Base-by-base conservation (phyloP, 2,329 filamentous ascomycete genomes). In the Apiospora rasikravindrae region DNA sequence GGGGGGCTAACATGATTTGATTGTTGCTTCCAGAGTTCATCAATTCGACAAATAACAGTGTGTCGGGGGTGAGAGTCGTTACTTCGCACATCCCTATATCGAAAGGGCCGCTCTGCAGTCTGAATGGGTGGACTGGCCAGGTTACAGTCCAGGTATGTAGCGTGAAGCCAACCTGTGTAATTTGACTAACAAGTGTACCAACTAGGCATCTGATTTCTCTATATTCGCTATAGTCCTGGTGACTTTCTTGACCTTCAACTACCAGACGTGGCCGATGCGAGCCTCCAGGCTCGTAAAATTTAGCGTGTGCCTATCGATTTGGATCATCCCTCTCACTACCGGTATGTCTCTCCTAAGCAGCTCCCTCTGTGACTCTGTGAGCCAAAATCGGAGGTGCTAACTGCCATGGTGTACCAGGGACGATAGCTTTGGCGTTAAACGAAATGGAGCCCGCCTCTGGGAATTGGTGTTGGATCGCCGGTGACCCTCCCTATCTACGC, bases 391-490 rank as follows among this genome's bases (percentile, higher is more conserved):
- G 22, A 8, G 4, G 33, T 14, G 44, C 44, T 49, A 16, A n/a
- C 42, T 49, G 13, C 1, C 16, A 42, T 37, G 22, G 7, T 19
- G 44, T n/a, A 2, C 11, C 8, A 69, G 67, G 44, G 8, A 69
- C 70, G 0, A 72, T 67, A 16, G 72, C 72, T 37, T 49, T 73
- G 26, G 72, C 29, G 10, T 16, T 72, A 29, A n/a, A 61, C 10
- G 70, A 73, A 45, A 53, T 72, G 16, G 47, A 45, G 40, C 72
- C 72, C 19, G 72, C 68, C 22, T 71, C 70, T 19, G 72, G 72
- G 6, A 72, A 73, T 6, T 73, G 72, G 72, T 73, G 72, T 44
- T 73, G 72, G 72, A 72, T 73, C 42, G 57, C 67, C 29, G 57
- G 45, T 13, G 44, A 73, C 5, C 72, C 72, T 33, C 22, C 40